phyloP scores from a whole-genome alignment of 1,284 basidiomycete species.

The Singerocomus rubriflavus region DNA sequence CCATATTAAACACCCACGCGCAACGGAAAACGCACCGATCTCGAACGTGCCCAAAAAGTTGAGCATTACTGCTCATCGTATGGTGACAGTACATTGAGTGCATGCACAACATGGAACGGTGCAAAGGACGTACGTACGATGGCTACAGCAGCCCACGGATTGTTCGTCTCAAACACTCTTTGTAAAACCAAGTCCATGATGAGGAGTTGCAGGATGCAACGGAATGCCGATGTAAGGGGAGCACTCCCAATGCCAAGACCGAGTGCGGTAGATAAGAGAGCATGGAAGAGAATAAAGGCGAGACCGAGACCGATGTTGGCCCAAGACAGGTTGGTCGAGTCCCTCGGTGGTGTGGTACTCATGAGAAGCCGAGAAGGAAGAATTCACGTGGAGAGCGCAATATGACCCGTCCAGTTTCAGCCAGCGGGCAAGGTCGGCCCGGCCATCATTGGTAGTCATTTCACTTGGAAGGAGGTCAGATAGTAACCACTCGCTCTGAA shows the following conservation, averaged over 20 bases:
- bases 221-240: conserved; percentile 63
- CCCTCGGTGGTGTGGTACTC: conserved; percentile 19
- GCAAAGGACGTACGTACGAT: conserved; percentile 57
- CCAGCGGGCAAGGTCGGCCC: too few relatives aligned
- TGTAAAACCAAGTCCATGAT: conserved; percentile 70
- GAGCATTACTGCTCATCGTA: conserved; percentile 47
- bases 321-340: conserved; percentile 49
- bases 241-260: conserved; percentile 68
- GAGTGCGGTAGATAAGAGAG: conserved; percentile 60
- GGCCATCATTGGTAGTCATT: too few relatives aligned
- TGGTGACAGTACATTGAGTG: neutral
- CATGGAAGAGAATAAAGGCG: conserved; percentile 67
- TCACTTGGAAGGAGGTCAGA: too few relatives aligned
- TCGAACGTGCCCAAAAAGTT: conserved; percentile 73
- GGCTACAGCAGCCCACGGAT: conserved; percentile 69
- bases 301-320: conserved; percentile 71
- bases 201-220: conserved; percentile 76
- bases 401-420: too few relatives aligned
- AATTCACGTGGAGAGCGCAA: too few relatives aligned
- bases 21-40: conserved; percentile 43
- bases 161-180: conserved; percentile 71
- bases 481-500: too few relatives aligned
- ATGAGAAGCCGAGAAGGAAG: conserved; percentile 11
- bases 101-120: neutral
- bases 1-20: conserved; percentile 50